phyloP scores from a whole-genome alignment of 495 filamentous ascomycete species.

The Penicillium turbatum region DNA sequence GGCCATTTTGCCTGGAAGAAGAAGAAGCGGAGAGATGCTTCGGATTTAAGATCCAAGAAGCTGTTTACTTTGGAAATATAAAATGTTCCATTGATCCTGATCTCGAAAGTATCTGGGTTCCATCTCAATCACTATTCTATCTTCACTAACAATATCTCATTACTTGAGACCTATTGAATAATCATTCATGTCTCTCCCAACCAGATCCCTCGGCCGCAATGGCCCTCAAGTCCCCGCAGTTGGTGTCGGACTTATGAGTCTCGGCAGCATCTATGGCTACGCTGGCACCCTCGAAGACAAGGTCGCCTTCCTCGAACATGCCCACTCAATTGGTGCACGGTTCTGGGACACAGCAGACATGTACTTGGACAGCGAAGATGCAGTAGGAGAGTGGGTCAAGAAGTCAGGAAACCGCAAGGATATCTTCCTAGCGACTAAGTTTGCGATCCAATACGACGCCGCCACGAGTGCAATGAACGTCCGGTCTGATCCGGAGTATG shows the following conservation, averaged over 20 bases:
- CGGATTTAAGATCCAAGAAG: too few relatives aligned
- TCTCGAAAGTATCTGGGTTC: too few relatives aligned
- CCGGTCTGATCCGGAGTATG: slow-evolving; percentile 51
- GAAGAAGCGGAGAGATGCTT: too few relatives aligned
- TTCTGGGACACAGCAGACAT: slow-evolving; percentile 60
- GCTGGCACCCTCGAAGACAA: slow-evolving; percentile 32
- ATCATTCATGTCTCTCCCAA: slow-evolving; percentile 16
- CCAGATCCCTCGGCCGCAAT: slow-evolving; percentile 44
- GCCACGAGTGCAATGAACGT: slow-evolving; percentile 14
- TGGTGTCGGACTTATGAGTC: slow-evolving; percentile 54
- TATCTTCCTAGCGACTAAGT: slow-evolving; percentile 58
- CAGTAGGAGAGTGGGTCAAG: slow-evolving; percentile 56
- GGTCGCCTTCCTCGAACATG: slow-evolving; percentile 37
- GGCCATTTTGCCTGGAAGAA: too few relatives aligned
- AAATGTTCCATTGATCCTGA: too few relatives aligned
- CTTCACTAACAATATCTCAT: too few relatives aligned
- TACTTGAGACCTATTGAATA: too few relatives aligned
- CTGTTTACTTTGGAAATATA: too few relatives aligned
- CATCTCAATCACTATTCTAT: too few relatives aligned
- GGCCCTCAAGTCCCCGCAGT: slow-evolving; percentile 52
- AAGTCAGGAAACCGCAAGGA: slow-evolving; percentile 49
- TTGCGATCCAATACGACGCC: slow-evolving; percentile 33
- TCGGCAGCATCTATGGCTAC: slow-evolving; percentile 46
- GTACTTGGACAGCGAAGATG: slow-evolving; percentile 40
- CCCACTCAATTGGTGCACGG: slow-evolving; percentile 48